Base-by-base conservation (phyloP, 495 filamentous ascomycete genomes). In the Xylaria scruposa region DNA sequence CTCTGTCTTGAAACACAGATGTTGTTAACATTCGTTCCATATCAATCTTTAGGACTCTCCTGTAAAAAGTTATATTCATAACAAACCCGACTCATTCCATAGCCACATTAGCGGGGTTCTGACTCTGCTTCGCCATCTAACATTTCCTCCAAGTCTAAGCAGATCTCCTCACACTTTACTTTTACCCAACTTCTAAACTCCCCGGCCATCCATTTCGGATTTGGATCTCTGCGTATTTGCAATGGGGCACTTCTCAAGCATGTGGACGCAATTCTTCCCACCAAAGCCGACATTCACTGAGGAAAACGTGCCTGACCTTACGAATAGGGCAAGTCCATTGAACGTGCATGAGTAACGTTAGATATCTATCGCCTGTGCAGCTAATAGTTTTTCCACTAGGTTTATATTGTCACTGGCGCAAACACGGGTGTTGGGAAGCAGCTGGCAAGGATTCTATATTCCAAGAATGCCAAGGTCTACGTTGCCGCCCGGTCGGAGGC, bases 371-470 rank as follows among this genome's bases (percentile, higher is more conserved):
- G n/a, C n/a, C n/a, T n/a, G 36, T 51, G 9, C 36, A 66, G 13
- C 33, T 54, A 4, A 42, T 1, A 44, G 4, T 26, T 0, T 44
- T 44, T 42, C 3, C 13, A 40, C 13, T 29, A 78, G 64, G 77
- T 84, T 5, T 76, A 71, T 29, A 74, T 75, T n/a, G 72, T 61
- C 71, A 83, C 69, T 26, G 87, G 87, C 33, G 79, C 79, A 36
- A 84, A 84, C 49, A 67, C 81, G 9, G 85, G 85, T 42, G 74
- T 85, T 15, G 83, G 83, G 2, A 74, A 73, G 40, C 77, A 82
- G 70, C 74, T 84, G 6, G 59, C 79, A 38, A 73, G 66, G 49
- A 79, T 83, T 31, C 80, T 85, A 33, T 84, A 81, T 66, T 44
- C 72, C n/a, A 75, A 76, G 38, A 80, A 81, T 47, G 85, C 78